phyloP scores from a whole-genome alignment of 331 rosid genomes.

The Malus hybrid region DNA sequence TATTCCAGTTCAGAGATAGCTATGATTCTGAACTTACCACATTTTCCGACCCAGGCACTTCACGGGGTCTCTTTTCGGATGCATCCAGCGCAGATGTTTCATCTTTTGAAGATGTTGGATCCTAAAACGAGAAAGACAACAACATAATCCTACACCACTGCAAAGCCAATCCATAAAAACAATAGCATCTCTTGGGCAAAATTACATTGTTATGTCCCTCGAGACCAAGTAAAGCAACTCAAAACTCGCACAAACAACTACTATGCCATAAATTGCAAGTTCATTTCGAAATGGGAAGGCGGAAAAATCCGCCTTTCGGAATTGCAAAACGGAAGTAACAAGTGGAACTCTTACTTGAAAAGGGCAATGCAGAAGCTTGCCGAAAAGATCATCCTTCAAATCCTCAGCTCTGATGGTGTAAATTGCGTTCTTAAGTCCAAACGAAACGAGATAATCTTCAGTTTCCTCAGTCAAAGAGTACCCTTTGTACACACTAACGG shows the following conservation, averaged over 20 bases:
- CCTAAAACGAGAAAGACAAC: conserved; percentile 28
- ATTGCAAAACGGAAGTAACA: background rate
- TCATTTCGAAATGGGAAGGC: background rate
- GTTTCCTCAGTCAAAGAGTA: conserved; percentile 59
- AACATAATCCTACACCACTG: background rate
- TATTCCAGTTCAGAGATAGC: conserved; percentile 6
- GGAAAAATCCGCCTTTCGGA: background rate
- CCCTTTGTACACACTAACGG: conserved; percentile 88
- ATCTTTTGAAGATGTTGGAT: conserved; percentile 45
- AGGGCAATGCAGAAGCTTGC: conserved; percentile 60
- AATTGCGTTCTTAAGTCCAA: conserved; percentile 73
- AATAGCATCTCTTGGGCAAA: background rate
- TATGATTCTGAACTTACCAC: conserved; percentile 31
- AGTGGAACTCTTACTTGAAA: conserved; percentile 38
- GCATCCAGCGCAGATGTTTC: conserved; percentile 36
- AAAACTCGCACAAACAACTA: background rate
- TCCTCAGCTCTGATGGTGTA: conserved; percentile 73
- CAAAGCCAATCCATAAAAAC: background rate
- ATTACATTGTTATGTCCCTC: background rate
- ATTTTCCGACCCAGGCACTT: conserved; percentile 28
- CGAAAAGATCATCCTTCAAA: conserved; percentile 60
- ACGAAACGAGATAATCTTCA: conserved; percentile 54
- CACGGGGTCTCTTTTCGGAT: conserved; percentile 44
- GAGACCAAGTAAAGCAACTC: background rate
- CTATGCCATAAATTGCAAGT: background rate